These are phyloP conservation scores for Yarrowia bubula DNA, from an alignment of 805 yeast species.

Conservation along the genomic window DNA sequence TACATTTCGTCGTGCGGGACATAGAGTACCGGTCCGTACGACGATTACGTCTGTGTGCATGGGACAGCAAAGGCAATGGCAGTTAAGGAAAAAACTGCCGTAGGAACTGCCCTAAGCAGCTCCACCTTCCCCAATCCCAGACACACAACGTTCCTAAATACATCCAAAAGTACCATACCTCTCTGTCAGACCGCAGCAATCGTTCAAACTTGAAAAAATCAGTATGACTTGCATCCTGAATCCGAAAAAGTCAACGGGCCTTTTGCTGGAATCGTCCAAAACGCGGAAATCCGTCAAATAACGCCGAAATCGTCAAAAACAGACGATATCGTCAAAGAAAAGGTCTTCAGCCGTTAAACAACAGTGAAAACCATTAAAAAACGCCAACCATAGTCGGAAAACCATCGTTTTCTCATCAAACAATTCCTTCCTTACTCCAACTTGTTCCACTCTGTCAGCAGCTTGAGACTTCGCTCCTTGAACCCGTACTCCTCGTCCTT, in stretches of 20 bases:
- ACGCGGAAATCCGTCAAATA: too few relatives aligned
- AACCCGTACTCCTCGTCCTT: slow-evolving; percentile 37
- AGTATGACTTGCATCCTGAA: too few relatives aligned
- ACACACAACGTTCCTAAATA: neutral
- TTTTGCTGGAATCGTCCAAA: neutral
- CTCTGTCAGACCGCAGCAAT: neutral
- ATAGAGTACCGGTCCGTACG: neutral
- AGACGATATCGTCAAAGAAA: neutral
- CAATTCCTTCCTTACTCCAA: neutral
- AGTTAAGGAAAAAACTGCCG: too few relatives aligned
- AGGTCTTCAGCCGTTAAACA: neutral
- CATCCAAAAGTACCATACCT: slow-evolving; percentile 2
- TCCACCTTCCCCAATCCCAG: neutral
- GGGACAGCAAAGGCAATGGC: neutral
- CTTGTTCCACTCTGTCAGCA: slow-evolving; percentile 30
- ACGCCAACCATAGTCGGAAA: neutral
- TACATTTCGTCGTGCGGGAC: slow-evolving; percentile 1
- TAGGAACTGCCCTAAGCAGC: neutral
- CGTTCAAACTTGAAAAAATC: neutral
- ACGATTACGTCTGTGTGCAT: neutral
- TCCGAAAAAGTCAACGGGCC: too few relatives aligned
- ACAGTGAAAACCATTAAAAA: neutral
- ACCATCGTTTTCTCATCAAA: neutral
- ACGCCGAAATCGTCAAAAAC: neutral
- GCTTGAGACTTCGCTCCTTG: slow-evolving; percentile 33